A percentile compares a stretch with the other conserved stretches of the same genome.
phyloP scores from a whole-genome alignment of 495 filamentous ascomycete genomes.

The Hypoxylon cercidicola region DNA sequence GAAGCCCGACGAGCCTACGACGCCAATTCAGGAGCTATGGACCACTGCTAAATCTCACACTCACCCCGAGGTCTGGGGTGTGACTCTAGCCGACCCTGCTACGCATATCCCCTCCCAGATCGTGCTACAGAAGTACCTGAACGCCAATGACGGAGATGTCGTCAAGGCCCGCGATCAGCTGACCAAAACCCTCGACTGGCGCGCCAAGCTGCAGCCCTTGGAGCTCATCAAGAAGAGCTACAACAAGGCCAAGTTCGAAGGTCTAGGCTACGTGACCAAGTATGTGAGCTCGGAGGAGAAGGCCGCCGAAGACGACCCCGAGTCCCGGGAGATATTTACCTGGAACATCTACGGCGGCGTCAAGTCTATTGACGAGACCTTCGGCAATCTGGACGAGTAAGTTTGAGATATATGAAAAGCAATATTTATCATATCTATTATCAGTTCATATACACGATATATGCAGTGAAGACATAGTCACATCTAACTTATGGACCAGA shows the following conservation, averaged over 20 bases:
- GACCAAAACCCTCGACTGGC: slow-evolving; percentile 80
- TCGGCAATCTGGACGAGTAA: slow-evolving; percentile 80
- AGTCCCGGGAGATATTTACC: slow-evolving; percentile 68
- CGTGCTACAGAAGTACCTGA: slow-evolving; percentile 89
- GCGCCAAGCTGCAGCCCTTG: slow-evolving; percentile 66
- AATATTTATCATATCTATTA: background rate
- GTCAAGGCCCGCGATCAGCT: slow-evolving; percentile 78
- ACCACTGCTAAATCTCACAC: slow-evolving; percentile 44
- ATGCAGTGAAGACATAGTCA: background rate
- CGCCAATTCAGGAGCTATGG: slow-evolving; percentile 52
- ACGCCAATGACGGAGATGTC: slow-evolving; percentile 82
- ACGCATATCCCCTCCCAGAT: slow-evolving; percentile 77
- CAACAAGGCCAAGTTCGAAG: slow-evolving; percentile 64
- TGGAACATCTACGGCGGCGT: slow-evolving; percentile 91
- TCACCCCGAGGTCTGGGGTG: slow-evolving; percentile 83
- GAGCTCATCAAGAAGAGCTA: slow-evolving; percentile 60
- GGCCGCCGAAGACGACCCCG: slow-evolving; percentile 44
- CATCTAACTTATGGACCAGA: slow-evolving; percentile 53
- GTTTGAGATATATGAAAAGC: slow-evolving; percentile 38
- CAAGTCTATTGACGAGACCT: slow-evolving; percentile 75
- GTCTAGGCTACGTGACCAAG: slow-evolving; percentile 65
- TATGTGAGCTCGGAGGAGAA: slow-evolving; percentile 47
- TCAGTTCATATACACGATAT: background rate
- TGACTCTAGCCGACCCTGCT: slow-evolving; percentile 63
- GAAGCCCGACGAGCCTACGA: slow-evolving; percentile 39